phyloP scores from a whole-genome alignment of 2,329 filamentous ascomycete genomes.

The Dothiorella sarmentorum region DNA sequence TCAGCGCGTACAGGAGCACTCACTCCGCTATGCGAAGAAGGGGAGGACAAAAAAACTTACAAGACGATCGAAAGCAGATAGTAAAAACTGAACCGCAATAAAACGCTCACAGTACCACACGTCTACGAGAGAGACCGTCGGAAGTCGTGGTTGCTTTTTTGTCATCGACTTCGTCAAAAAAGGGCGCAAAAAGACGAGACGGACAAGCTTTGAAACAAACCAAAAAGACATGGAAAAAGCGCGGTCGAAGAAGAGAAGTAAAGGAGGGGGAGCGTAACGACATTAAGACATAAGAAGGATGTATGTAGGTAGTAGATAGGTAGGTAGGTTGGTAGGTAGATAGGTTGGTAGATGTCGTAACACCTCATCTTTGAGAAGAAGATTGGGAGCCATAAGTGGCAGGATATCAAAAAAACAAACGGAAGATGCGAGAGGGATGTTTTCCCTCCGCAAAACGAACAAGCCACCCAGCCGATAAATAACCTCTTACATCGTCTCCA shows the following conservation, averaged over 20 bases:
- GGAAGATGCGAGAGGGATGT: neutral
- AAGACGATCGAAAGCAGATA: neutral
- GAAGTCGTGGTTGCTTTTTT: neutral
- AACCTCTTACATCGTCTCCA: slow-evolving; percentile 2
- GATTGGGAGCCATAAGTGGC: neutral
- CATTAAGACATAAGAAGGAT: slow-evolving; percentile 7
- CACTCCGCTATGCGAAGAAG: neutral
- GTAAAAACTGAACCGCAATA: neutral
- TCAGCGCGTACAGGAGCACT: neutral
- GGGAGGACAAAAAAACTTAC: no score
- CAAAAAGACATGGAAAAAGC: neutral
- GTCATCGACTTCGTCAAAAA: neutral
- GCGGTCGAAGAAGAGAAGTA: neutral
- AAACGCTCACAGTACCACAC: neutral
- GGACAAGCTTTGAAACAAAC: neutral
- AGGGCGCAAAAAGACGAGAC: neutral
- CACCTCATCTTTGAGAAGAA: neutral
- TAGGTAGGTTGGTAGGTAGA: slow-evolving; percentile 1
- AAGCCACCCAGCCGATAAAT: neutral
- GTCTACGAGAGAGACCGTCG: neutral
- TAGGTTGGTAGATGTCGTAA: slow-evolving; percentile 6
- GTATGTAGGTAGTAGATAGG: neutral
- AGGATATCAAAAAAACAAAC: slow-evolving; percentile 3
- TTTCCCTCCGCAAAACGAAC: neutral
- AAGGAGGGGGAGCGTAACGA: neutral